These are phyloP conservation scores for Crucihimalaya himalaica DNA, from an alignment of 345 rosid species.

Conservation along the genomic window DNA sequence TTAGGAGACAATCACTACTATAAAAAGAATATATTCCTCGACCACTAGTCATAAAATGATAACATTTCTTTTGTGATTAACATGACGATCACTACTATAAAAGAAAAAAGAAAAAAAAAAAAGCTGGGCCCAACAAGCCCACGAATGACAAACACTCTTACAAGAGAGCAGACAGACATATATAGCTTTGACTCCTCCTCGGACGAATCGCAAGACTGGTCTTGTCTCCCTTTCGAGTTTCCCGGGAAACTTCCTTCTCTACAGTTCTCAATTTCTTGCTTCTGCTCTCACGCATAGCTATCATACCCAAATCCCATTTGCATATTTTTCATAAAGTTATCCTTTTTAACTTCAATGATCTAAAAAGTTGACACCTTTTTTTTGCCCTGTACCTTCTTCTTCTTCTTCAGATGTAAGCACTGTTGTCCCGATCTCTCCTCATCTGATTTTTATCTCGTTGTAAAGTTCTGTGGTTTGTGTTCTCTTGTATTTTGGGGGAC, in stretches of 20 bases:
- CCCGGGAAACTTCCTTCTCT: slow-evolving; percentile 20
- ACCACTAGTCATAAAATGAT: slow-evolving; percentile 1
- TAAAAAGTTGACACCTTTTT: neutral
- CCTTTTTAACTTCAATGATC: neutral
- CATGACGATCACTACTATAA: slow-evolving; percentile 23
- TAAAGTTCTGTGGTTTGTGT: neutral
- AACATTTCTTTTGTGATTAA: neutral
- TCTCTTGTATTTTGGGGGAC: neutral
- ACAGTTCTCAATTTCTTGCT: neutral
- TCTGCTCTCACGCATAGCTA: neutral
- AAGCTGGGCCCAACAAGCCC: slow-evolving; percentile 29
- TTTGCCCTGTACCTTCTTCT: neutral
- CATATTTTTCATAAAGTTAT: neutral
- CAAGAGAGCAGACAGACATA: slow-evolving; percentile 34
- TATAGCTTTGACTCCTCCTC: slow-evolving; percentile 31
- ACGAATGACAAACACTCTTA: neutral
- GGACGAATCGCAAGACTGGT: slow-evolving; percentile 34
- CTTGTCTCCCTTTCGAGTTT: slow-evolving; percentile 33
- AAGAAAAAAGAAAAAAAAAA: too few species aligned
- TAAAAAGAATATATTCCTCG: neutral
- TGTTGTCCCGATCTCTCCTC: neutral
- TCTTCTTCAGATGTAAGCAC: slow-evolving; percentile 23
- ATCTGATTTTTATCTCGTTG: neutral
- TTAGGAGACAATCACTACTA: neutral
- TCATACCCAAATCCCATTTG: neutral